Conservation (phyloP, 2,329 filamentous ascomycete genomes). For the Clarireedia sp. region DNA sequence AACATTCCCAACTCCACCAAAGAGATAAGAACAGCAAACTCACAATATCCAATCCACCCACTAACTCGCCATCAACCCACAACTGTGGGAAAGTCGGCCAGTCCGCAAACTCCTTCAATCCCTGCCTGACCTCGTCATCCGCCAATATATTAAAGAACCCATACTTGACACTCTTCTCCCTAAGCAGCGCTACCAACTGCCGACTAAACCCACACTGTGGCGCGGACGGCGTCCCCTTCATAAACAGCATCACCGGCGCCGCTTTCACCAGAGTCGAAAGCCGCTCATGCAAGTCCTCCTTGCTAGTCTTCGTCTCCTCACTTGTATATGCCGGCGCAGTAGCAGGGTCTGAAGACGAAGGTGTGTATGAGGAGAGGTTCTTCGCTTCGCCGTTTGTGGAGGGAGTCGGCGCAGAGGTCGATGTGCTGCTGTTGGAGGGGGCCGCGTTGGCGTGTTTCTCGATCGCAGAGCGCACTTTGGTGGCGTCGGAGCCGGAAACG, state of each 20-base stretch:
- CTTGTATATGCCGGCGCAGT: slow-evolving; percentile 25
- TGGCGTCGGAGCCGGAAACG: slow-evolving; percentile 81
- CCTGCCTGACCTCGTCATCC: slow-evolving; percentile 93
- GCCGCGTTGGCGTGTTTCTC: slow-evolving; percentile 52
- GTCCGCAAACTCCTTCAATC: slow-evolving; percentile 93
- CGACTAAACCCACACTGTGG: slow-evolving; percentile 90
- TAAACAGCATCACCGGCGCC: slow-evolving; percentile 96
- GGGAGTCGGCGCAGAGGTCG: slow-evolving; percentile 15
- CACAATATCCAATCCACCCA: slow-evolving; percentile 94
- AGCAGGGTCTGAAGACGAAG: slow-evolving; percentile 13
- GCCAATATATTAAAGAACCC: slow-evolving; percentile 99
- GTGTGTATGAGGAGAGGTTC: slow-evolving; percentile 25
- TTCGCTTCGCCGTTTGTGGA: slow-evolving; percentile 34
- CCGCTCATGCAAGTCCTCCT: slow-evolving; percentile 78
- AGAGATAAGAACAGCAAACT: slow-evolving; percentile 53
- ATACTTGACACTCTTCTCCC: slow-evolving; percentile 88
- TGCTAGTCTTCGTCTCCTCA: slow-evolving; percentile 50
- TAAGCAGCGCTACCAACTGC: slow-evolving; percentile 76
- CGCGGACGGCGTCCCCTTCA: slow-evolving; percentile 87
- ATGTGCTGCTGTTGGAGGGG: background rate
- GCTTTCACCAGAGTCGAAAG: slow-evolving; percentile 84
- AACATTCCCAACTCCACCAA: too few species aligned
- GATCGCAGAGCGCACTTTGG: slow-evolving; percentile 76
- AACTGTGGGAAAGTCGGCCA: slow-evolving; percentile 98
- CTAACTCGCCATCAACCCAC: slow-evolving; percentile 82